Percentiles rank a stretch among this genome's conserved stretches.
Evolutionary conservation across 805 yeast genomes (phyloP).

Genomic region (Lipomyces kockii): DNA sequence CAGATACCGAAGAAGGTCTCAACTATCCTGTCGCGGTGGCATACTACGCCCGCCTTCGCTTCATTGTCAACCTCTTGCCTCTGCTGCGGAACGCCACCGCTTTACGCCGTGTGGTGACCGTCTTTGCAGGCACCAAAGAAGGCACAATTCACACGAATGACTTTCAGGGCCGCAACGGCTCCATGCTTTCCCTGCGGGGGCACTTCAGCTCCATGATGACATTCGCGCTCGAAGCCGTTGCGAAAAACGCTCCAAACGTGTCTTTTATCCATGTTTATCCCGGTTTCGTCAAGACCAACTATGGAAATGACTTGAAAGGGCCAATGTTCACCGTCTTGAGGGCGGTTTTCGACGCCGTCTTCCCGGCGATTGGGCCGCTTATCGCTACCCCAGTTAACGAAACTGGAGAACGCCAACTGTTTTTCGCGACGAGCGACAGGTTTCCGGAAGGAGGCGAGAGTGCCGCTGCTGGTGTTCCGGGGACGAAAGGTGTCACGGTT

Average conservation of each 20-base stretch:
- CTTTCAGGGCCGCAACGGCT: neutral
- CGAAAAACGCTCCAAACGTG: conserved; percentile 1
- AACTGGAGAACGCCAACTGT: conserved; percentile 8
- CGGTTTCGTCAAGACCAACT: conserved; percentile 6
- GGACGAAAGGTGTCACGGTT: neutral
- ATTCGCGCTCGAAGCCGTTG: conserved; percentile 8
- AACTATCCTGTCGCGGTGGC: conserved; percentile 1
- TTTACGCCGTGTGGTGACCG: conserved; percentile 9
- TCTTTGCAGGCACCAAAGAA: conserved; percentile 1
- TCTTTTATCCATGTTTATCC: conserved; percentile 3
- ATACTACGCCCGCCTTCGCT: conserved; percentile 6
- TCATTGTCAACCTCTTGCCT: conserved; percentile 8
- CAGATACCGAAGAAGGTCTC: conserved; percentile 10
- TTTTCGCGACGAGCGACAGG: conserved; percentile 9
- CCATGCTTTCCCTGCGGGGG: conserved; percentile 4
- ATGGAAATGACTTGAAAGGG: neutral
- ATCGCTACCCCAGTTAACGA: conserved; percentile 4
- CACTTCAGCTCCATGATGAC: conserved; percentile 9
- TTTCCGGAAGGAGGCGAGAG: neutral
- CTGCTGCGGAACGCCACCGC: conserved; percentile 7
- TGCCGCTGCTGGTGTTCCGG: conserved; percentile 2
- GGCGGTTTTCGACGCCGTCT: neutral
- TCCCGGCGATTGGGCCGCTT: neutral
- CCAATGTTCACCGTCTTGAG: conserved; percentile 1
- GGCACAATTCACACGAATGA: conserved; percentile 6